Conservation (phyloP, 2,329 filamentous ascomycete species). For the Xylariomycetidae sp. region DNA sequence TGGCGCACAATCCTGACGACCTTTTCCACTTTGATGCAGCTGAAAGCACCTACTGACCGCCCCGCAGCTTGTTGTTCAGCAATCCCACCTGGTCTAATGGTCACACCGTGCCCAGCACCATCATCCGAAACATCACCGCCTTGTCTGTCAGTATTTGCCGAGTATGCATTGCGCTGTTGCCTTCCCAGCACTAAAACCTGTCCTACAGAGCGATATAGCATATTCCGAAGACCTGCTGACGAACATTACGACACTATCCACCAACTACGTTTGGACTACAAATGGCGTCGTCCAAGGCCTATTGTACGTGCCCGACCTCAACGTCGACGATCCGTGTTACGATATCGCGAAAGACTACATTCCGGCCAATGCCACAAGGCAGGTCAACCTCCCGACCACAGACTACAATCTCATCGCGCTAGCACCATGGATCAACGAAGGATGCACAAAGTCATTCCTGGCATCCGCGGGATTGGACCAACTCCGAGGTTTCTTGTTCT, state of each 20-base stretch:
- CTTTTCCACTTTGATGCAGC: not conserved
- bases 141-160: slow-evolving; percentile 39
- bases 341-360: slow-evolving; percentile 59
- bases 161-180: slow-evolving; percentile 10
- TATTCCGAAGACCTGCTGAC: slow-evolving; percentile 44
- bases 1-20: not conserved
- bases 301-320: slow-evolving; percentile 75
- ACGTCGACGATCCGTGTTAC: slow-evolving; percentile 53
- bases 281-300: slow-evolving; percentile 67
- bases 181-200: slow-evolving; percentile 3
- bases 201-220: slow-evolving; percentile 36
- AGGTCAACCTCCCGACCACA: slow-evolving; percentile 58
- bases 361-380: slow-evolving; percentile 68
- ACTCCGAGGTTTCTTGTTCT: slow-evolving; percentile 59
- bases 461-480: slow-evolving; percentile 50
- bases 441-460: slow-evolving; percentile 71
- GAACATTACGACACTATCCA: slow-evolving; percentile 72
- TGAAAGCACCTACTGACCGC: slow-evolving; percentile 10
- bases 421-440: slow-evolving; percentile 74
- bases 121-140: slow-evolving; percentile 52
- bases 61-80: slow-evolving; percentile 50
- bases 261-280: slow-evolving; percentile 52
- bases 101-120: slow-evolving; percentile 44
- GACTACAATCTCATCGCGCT: slow-evolving; percentile 74
- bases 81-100: slow-evolving; percentile 50